Conservation (phyloP, 163 green algal species). For the Scenedesmus sp. region DNA sequence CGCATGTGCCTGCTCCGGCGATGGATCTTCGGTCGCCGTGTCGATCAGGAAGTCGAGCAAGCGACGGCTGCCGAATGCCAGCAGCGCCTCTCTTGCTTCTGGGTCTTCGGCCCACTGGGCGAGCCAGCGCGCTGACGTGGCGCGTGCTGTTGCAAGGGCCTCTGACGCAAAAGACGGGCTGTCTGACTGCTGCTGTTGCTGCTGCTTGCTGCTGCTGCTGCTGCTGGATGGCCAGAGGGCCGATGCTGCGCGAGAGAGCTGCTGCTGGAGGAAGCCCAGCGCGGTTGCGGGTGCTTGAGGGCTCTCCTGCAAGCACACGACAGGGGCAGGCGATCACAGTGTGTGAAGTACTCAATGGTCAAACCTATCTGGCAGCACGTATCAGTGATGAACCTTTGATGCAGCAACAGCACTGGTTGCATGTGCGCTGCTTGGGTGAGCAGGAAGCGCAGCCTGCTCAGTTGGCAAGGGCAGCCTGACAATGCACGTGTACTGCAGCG, state of each 20-base stretch:
- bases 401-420: neutral
- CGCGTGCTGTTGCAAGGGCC: constrained; percentile 15
- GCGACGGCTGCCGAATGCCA: constrained; percentile 51
- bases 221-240: neutral
- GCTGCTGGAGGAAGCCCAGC: constrained; percentile 16
- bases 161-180: neutral
- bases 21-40: constrained; percentile 49
- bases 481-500: neutral
- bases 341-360: neutral
- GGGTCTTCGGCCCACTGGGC: constrained; percentile 42
- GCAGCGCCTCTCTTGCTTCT: constrained; percentile 46
- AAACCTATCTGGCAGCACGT: neutral
- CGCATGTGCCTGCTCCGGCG: constrained; percentile 52
- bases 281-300: neutral
- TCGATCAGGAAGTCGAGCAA: constrained; percentile 71
- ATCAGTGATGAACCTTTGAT: neutral
- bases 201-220: neutral
- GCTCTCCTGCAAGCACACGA: constrained; percentile 13
- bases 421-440: neutral
- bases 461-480: neutral
- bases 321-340: too few relatives aligned
- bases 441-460: neutral
- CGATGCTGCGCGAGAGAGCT: constrained; percentile 18
- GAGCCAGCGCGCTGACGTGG: constrained; percentile 48
- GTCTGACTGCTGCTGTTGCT: neutral